Conservation (phyloP, 1,284 basidiomycete species). For the Tremellales sp. region DNA sequence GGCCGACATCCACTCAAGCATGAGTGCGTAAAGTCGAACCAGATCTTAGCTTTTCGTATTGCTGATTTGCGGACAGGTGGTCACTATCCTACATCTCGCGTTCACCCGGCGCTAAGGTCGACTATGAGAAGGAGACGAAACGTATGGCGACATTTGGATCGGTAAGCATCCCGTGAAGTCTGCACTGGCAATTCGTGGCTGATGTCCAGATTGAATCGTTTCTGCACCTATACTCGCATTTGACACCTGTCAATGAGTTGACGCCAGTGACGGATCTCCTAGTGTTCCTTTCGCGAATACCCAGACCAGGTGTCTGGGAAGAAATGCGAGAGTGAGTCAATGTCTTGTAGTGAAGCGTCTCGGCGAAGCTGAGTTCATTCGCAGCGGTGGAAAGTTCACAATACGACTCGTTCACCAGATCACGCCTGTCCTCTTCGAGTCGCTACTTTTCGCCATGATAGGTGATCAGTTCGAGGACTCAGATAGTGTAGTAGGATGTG, state of each 20-base stretch:
- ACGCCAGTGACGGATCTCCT: conserved; percentile 48
- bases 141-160: conserved; percentile 50
- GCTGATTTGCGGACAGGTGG: conserved; percentile 39
- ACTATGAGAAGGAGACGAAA: conserved; percentile 49
- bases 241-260: conserved; percentile 46
- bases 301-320: conserved; percentile 49
- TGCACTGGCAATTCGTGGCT: conserved; percentile 1
- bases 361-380: not conserved
- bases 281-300: conserved; percentile 44
- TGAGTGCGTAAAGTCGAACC: conserved; percentile 38
- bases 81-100: conserved; percentile 49
- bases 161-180: conserved; percentile 18
- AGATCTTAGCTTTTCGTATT: not conserved
- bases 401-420: conserved; percentile 44
- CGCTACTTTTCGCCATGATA: conserved; percentile 42
- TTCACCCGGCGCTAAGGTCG: conserved; percentile 47
- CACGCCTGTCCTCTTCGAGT: conserved; percentile 44
- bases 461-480: conserved; percentile 50
- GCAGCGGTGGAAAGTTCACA: conserved; percentile 44
- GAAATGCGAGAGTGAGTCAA: conserved; percentile 46
- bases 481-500: conserved; percentile 48
- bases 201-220: conserved; percentile 47
- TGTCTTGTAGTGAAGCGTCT: not conserved
- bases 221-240: conserved; percentile 48
- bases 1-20: conserved; percentile 44